Conservation (phyloP, 2,329 filamentous ascomycete species). For the Penicillium italicum region DNA sequence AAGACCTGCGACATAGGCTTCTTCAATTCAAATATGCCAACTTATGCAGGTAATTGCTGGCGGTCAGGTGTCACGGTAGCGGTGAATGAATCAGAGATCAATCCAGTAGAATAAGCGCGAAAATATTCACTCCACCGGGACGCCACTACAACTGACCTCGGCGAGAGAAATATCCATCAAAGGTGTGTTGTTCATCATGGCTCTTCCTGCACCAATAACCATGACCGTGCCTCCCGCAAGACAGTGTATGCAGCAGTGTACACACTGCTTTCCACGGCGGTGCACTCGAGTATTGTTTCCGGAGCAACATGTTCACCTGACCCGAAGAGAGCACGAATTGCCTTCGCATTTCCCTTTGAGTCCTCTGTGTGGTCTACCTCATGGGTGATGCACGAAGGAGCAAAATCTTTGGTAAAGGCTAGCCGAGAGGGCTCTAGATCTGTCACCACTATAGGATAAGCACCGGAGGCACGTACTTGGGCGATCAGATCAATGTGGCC, state of each 20-base stretch:
- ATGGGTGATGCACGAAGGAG: slow-evolving; percentile 55
- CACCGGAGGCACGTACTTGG: slow-evolving; percentile 58
- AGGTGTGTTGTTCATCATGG: slow-evolving; percentile 62
- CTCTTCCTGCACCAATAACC: slow-evolving; percentile 61
- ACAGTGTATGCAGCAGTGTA: slow-evolving; percentile 57
- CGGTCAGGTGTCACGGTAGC: slow-evolving; percentile 68
- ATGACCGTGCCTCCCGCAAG: slow-evolving; percentile 57
- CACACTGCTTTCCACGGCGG: slow-evolving; percentile 62
- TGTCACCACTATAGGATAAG: slow-evolving; percentile 61
- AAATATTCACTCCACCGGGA: not conserved
- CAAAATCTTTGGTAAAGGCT: slow-evolving; percentile 56
- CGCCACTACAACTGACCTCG: slow-evolving; percentile 38
- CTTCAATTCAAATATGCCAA: slow-evolving; percentile 58
- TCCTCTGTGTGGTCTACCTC: slow-evolving; percentile 48
- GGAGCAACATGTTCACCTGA: slow-evolving; percentile 55
- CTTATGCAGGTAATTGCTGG: slow-evolving; percentile 59
- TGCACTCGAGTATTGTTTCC: slow-evolving; percentile 61
- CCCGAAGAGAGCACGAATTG: slow-evolving; percentile 55
- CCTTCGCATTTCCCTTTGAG: slow-evolving; percentile 50
- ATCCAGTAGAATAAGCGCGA: slow-evolving; percentile 46
- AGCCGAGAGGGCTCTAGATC: slow-evolving; percentile 58
- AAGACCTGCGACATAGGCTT: slow-evolving; percentile 62
- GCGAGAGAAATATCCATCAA: slow-evolving; percentile 64
- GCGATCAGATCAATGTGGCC: slow-evolving; percentile 62
- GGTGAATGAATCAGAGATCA: slow-evolving; percentile 66